Conservation (phyloP, 768 basidiomycete species). For the Lanmaoa rubissima region DNA sequence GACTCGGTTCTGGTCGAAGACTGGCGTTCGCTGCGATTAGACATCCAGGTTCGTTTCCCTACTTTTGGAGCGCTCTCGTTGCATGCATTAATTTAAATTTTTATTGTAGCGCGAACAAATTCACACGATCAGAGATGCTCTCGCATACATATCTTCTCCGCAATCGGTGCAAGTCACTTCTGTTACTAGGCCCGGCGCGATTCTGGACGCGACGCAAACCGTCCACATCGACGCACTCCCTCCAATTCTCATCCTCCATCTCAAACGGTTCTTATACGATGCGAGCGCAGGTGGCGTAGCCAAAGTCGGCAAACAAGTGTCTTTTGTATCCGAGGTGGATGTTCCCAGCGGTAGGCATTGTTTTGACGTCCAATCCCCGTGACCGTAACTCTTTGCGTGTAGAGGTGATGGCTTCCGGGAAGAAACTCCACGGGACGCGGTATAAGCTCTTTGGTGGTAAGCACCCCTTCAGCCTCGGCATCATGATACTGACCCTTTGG, state of each 20-base stretch:
- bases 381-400: neutral
- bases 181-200: conserved; percentile 51
- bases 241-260: conserved; percentile 79
- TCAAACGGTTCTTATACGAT: conserved; percentile 92
- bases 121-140: conserved; percentile 77
- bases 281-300: conserved; percentile 69
- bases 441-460: conserved; percentile 86
- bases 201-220: conserved; percentile 70
- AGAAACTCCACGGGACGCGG: conserved; percentile 46
- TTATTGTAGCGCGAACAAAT: conserved; percentile 62
- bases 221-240: conserved; percentile 82
- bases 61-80: neutral
- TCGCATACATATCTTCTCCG: conserved; percentile 72
- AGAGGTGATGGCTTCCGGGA: conserved; percentile 63
- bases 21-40: conserved; percentile 84
- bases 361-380: neutral
- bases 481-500: neutral
- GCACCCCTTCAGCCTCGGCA: conserved; percentile 14
- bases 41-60: conserved; percentile 66
- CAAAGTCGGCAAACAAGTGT: conserved; percentile 82
- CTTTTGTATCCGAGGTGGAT: conserved; percentile 75
- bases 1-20: conserved; percentile 90
- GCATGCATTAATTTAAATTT: neutral
- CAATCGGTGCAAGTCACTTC: conserved; percentile 75
- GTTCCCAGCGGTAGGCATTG: conserved; percentile 57